These are phyloP conservation scores for Licmophora abbreviata DNA, from an alignment of 108 stramenopile genomes.

Conservation along the genomic window DNA sequence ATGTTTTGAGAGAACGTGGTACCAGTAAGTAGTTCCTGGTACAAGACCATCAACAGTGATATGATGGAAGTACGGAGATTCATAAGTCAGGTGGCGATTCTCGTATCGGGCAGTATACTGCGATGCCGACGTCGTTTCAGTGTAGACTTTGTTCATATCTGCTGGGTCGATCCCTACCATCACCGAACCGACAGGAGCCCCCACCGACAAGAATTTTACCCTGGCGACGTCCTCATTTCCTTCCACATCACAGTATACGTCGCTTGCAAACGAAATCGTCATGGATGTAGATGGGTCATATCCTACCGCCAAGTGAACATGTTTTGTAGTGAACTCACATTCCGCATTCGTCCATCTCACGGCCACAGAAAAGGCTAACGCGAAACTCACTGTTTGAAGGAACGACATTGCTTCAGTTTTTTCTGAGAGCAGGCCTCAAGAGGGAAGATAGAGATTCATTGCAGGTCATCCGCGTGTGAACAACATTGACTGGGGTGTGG, in stretches of 20 bases:
- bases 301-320: constrained; percentile 45
- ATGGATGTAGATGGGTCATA: constrained; percentile 28
- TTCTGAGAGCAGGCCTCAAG: background rate
- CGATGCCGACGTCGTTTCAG: constrained; percentile 18
- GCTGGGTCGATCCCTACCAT: constrained; percentile 25
- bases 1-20: constrained; percentile 4
- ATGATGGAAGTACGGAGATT: constrained; percentile 46
- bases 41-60: constrained; percentile 43
- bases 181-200: constrained; percentile 29
- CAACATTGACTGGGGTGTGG: too few relatives aligned
- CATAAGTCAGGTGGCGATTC: constrained; percentile 12
- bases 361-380: background rate
- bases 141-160: constrained; percentile 15
- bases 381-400: background rate
- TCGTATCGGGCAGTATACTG: constrained; percentile 11
- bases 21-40: constrained; percentile 56
- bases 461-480: too few relatives aligned
- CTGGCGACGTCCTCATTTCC: too few relatives aligned
- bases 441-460: background rate
- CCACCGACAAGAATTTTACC: background rate
- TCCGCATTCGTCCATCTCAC: background rate
- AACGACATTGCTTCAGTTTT: too few relatives aligned
- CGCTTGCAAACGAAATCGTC: constrained; percentile 51
- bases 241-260: too few relatives aligned
- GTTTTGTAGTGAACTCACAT: constrained; percentile 10